Evolutionary conservation across 2,329 filamentous ascomycete species (phyloP).

Genomic region (Pseudovirgaria hyperparasitica): DNA sequence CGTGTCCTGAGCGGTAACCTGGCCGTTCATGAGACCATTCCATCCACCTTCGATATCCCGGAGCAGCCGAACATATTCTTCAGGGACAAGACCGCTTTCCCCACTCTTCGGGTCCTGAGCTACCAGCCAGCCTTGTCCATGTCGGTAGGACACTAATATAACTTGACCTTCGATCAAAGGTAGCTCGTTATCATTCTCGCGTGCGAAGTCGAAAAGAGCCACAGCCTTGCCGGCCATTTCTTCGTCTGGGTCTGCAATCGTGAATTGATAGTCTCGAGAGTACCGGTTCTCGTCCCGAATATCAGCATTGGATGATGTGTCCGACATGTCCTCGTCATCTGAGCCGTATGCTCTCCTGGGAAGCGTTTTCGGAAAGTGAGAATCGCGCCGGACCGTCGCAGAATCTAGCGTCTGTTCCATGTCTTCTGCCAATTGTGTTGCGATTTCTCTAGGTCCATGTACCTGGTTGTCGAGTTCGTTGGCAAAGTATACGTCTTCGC

Average conservation of each 20-base stretch:
- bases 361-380: constrained; percentile 39
- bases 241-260: constrained; percentile 87
- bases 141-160: constrained; percentile 89
- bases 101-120: constrained; percentile 89
- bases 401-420: constrained; percentile 16
- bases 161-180: constrained; percentile 88
- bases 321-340: constrained; percentile 36
- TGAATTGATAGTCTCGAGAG: constrained; percentile 87
- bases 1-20: constrained; percentile 8
- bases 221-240: constrained; percentile 97
- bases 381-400: constrained; percentile 32
- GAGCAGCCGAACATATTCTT: constrained; percentile 87
- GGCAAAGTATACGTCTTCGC: constrained; percentile 62
- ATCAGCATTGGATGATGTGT: constrained; percentile 27
- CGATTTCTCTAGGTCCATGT: constrained; percentile 65
- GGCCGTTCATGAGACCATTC: constrained; percentile 28
- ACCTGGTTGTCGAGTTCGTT: constrained; percentile 52
- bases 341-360: constrained; percentile 30
- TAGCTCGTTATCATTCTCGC: constrained; percentile 94
- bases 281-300: constrained; percentile 60
- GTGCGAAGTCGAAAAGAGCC: constrained; percentile 85
- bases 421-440: constrained; percentile 59
- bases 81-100: constrained; percentile 88
- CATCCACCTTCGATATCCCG: constrained; percentile 88
- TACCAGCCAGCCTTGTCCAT: constrained; percentile 94